Evolutionary conservation across 805 yeast species (phyloP).

Genomic region (Metschnikowia gruessii): DNA sequence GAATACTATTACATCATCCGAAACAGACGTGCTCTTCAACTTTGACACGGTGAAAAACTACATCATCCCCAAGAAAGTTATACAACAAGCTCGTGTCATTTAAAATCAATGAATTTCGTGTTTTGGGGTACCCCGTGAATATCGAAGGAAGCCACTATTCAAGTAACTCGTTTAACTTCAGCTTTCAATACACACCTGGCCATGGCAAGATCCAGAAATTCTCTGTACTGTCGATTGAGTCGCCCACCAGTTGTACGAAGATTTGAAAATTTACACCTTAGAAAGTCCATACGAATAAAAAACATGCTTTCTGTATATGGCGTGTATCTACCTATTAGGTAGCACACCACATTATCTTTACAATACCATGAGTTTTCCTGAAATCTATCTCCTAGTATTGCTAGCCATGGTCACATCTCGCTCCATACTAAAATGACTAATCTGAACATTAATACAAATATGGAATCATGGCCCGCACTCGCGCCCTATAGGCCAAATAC

Average conservation of each 20-base stretch:
- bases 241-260: conserved; percentile 91
- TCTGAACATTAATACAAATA: no score
- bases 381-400: no score
- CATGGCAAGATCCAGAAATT: conserved; percentile 34
- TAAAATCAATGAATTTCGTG: conserved; percentile 63
- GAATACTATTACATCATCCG: no score
- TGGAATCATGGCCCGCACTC: conserved; percentile 31
- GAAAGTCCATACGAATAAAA: no score
- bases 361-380: no score
- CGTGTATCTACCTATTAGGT: no score
- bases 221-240: conserved; percentile 51
- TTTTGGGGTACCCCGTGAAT: conserved; percentile 87
- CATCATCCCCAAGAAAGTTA: conserved; percentile 83
- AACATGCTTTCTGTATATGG: no score
- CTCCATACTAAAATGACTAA: no score
- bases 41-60: conserved; percentile 87
- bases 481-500: conserved; percentile 25
- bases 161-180: conserved; percentile 89
- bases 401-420: no score
- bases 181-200: conserved; percentile 49
- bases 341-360: no score
- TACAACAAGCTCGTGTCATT: conserved; percentile 80
- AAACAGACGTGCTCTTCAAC: conserved; percentile 46
- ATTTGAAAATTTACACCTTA: no score
- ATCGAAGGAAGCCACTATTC: conserved; percentile 73